phyloP scores from a whole-genome alignment of 1,284 basidiomycete species.

The Austroboletus niveus region DNA sequence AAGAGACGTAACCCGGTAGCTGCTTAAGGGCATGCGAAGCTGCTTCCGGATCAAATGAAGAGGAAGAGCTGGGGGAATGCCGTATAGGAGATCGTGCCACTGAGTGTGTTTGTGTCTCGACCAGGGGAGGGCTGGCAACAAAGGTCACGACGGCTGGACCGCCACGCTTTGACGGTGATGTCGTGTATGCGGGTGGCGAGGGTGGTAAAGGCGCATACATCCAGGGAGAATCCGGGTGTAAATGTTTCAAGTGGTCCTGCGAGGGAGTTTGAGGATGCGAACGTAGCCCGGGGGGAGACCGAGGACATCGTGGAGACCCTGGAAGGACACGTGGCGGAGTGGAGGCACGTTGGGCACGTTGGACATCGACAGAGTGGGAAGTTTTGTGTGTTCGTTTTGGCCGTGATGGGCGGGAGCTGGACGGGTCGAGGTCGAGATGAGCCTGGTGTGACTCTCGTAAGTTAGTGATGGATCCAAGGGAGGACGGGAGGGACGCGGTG shows the following conservation, averaged over 20 bases:
- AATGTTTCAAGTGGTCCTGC: constrained; percentile 5
- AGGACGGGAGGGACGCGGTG: constrained; percentile 29
- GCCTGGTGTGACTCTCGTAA: constrained; percentile 28
- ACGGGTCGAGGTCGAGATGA: constrained; percentile 19
- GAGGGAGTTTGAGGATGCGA: constrained; percentile 22
- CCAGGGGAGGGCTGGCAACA: constrained; percentile 15
- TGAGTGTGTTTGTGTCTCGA: constrained; percentile 10
- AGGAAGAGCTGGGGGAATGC: constrained; percentile 24
- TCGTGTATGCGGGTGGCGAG: constrained; percentile 25
- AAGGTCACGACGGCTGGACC: constrained; percentile 23
- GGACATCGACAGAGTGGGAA: constrained; percentile 13
- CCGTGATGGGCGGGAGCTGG: constrained; percentile 1
- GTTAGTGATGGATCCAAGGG: constrained; percentile 32
- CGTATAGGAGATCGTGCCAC: constrained; percentile 10
- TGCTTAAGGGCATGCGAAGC: constrained; percentile 55
- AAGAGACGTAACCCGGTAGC: constrained; percentile 66
- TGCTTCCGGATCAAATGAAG: constrained; percentile 56
- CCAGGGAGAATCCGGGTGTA: constrained; percentile 27
- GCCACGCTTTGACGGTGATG: constrained; percentile 19
- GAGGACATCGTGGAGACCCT: constrained; percentile 19
- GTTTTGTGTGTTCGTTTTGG: constrained; percentile 9
- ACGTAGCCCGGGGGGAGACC: constrained; percentile 7
- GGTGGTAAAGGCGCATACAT: constrained; percentile 28
- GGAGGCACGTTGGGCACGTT: neutral
- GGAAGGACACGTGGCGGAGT: constrained; percentile 10